A percentile compares a stretch with the other conserved stretches of the same genome.
phyloP scores from a whole-genome alignment of 2,329 filamentous ascomycete species.

The Aspergillus ochraceus region DNA sequence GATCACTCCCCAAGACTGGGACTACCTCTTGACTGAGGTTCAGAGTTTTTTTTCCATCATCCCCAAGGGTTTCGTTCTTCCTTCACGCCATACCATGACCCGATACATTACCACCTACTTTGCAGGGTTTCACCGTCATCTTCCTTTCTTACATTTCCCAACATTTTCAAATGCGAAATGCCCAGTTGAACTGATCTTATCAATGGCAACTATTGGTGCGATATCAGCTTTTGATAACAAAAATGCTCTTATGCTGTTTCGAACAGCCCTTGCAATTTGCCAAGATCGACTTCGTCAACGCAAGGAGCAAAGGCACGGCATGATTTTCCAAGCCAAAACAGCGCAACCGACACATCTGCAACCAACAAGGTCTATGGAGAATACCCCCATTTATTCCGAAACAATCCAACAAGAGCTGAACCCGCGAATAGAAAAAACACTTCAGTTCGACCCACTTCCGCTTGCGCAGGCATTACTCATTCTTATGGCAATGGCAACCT shows the following conservation, averaged over 20 bases:
- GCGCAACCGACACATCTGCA: no score
- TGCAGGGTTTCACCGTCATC: constrained; percentile 60
- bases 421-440: no score
- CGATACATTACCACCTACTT: constrained; percentile 68
- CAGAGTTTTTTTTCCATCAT: not conserved
- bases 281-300: not conserved
- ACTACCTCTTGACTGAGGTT: not conserved
- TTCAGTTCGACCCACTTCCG: no score
- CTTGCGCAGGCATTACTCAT: constrained; percentile 15
- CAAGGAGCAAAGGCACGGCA: not conserved
- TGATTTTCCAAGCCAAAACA: no score
- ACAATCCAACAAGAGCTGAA: no score
- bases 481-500: constrained; percentile 16
- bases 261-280: not conserved
- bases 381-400: no score
- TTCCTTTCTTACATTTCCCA: constrained; percentile 64
- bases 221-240: constrained; percentile 45
- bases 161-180: constrained; percentile 60
- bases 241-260: constrained; percentile 11
- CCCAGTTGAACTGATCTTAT: constrained; percentile 64
- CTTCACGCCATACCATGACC: constrained; percentile 64
- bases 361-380: no score
- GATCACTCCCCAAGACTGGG: not conserved
- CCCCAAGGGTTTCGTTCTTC: constrained; percentile 54
- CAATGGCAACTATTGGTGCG: constrained; percentile 59